Percentiles rank a stretch among this genome's conserved stretches.
These are phyloP conservation scores for Multifurca ochricompacta DNA, from an alignment of 768 basidiomycete species.

Conservation along the genomic window DNA sequence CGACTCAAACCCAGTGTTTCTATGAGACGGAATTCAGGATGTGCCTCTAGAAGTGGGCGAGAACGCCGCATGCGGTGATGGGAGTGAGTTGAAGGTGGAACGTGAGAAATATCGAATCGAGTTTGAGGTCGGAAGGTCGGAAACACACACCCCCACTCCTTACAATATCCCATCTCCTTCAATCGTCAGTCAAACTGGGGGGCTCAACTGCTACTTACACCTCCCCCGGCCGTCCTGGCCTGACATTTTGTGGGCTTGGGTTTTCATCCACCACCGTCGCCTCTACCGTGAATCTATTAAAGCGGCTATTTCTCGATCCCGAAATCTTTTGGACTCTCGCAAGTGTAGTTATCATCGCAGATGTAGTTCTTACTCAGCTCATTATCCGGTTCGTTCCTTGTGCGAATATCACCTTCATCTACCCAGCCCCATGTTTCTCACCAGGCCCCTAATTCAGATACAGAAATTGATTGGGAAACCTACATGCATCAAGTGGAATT, in stretches of 20 bases:
- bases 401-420: slow-evolving; percentile 34
- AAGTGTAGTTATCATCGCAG: slow-evolving; percentile 56
- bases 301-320: slow-evolving; percentile 42
- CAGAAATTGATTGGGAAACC: slow-evolving; percentile 97
- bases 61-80: slow-evolving; percentile 30
- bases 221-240: slow-evolving; percentile 1
- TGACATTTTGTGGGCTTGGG: not conserved
- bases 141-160: no score
- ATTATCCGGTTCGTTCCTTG: slow-evolving; percentile 80
- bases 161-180: no score
- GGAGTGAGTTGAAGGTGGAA: slow-evolving; percentile 29
- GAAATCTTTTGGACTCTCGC: slow-evolving; percentile 64
- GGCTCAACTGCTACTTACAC: not conserved
- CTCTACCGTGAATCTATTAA: slow-evolving; percentile 1
- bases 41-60: slow-evolving; percentile 31
- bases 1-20: slow-evolving; percentile 36
- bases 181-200: slow-evolving; percentile 15
- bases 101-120: no score
- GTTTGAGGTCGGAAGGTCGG: no score
- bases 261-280: not conserved
- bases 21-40: slow-evolving; percentile 47
- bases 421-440: slow-evolving; percentile 11
- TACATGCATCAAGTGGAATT: slow-evolving; percentile 85
- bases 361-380: slow-evolving; percentile 70
- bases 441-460: slow-evolving; percentile 51